Evolutionary conservation across 768 basidiomycete genomes (phyloP).

Genomic region (Fibroporia radiculosa): DNA sequence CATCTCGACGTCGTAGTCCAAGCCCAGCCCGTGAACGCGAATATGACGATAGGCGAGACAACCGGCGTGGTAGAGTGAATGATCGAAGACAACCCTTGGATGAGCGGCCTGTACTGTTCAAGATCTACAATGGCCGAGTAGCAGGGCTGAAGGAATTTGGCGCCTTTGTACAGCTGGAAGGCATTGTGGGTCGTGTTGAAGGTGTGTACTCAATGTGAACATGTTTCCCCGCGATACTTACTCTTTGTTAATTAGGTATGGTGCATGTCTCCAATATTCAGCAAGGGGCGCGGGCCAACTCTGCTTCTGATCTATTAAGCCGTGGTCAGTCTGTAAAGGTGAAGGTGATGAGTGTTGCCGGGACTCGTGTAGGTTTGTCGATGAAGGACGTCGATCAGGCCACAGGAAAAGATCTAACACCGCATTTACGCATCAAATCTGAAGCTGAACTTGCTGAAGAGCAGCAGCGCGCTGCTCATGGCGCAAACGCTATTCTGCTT

Average conservation of each 20-base stretch:
- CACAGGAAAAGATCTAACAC: slow-evolving; percentile 86
- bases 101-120: slow-evolving; percentile 83
- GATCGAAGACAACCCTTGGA: slow-evolving; percentile 45
- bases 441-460: slow-evolving; percentile 86
- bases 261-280: slow-evolving; percentile 95
- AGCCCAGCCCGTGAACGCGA: slow-evolving; percentile 57
- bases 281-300: slow-evolving; percentile 74
- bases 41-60: slow-evolving; percentile 33
- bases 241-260: slow-evolving; percentile 55
- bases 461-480: slow-evolving; percentile 51
- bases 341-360: slow-evolving; percentile 92
- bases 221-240: neutral
- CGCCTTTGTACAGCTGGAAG: slow-evolving; percentile 87
- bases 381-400: slow-evolving; percentile 98
- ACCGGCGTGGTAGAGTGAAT: slow-evolving; percentile 31
- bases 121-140: slow-evolving; percentile 88
- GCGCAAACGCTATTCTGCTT: slow-evolving; percentile 84
- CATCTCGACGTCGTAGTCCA: slow-evolving; percentile 40
- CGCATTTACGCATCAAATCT: slow-evolving; percentile 89
- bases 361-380: slow-evolving; percentile 73
- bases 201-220: slow-evolving; percentile 43
- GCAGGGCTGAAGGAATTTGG: slow-evolving; percentile 91
- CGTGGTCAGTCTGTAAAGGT: slow-evolving; percentile 86
- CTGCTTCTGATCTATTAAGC: slow-evolving; percentile 79
- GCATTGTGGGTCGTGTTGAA: slow-evolving; percentile 78